A percentile compares a stretch with the other conserved stretches of the same genome.
Evolutionary conservation across 805 yeast species (phyloP).

Genomic region (Starmerella powellii): DNA sequence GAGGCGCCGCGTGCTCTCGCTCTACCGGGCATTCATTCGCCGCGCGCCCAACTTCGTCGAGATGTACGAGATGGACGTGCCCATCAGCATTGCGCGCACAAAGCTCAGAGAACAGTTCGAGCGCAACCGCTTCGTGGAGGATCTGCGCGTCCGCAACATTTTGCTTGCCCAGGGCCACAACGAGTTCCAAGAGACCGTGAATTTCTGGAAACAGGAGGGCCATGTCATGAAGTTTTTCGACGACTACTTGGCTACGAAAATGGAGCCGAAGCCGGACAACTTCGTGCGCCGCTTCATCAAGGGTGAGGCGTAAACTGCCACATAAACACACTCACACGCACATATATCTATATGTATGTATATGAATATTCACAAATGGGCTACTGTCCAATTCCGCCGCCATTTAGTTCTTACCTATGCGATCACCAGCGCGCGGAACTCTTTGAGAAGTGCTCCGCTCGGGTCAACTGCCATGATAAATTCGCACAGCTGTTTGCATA

Average conservation of each 20-base stretch:
- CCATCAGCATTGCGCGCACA: slow-evolving; percentile 66
- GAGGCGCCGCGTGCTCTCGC: slow-evolving; percentile 48
- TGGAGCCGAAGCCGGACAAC: slow-evolving; percentile 40
- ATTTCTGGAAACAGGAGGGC: slow-evolving; percentile 83
- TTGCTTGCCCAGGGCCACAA: slow-evolving; percentile 72
- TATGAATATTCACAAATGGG: too few relatives aligned
- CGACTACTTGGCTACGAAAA: slow-evolving; percentile 46
- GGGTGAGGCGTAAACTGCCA: slow-evolving; percentile 21
- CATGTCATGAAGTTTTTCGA: slow-evolving; percentile 76
- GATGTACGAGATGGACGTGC: slow-evolving; percentile 40
- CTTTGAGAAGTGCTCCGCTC: slow-evolving; percentile 21
- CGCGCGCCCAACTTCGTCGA: slow-evolving; percentile 33
- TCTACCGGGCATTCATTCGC: slow-evolving; percentile 61
- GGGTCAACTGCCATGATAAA: slow-evolving; percentile 32
- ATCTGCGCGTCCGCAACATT: slow-evolving; percentile 52
- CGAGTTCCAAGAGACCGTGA: slow-evolving; percentile 80
- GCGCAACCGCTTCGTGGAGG: slow-evolving; percentile 63
- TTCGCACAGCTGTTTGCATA: slow-evolving; percentile 32
- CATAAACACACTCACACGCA: not conserved
- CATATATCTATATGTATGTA: too few relatives aligned
- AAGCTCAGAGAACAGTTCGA: slow-evolving; percentile 83
- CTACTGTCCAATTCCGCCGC: too few relatives aligned
- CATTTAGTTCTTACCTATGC: too few relatives aligned
- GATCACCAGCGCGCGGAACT: slow-evolving; percentile 8
- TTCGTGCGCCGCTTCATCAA: slow-evolving; percentile 56